Conservation (phyloP, 768 basidiomycete species). For the Cystobasidium tubakii region DNA sequence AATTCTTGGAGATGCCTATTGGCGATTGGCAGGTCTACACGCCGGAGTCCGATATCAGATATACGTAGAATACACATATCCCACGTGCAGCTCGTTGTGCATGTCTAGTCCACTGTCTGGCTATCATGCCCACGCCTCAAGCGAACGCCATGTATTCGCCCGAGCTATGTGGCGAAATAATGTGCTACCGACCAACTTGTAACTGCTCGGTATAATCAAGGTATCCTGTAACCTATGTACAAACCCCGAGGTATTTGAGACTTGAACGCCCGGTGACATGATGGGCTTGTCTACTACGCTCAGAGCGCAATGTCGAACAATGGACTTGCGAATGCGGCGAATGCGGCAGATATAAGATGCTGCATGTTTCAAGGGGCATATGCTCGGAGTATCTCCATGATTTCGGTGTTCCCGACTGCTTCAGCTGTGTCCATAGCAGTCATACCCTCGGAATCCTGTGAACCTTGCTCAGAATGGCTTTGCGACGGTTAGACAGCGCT, state of each 20-base stretch:
- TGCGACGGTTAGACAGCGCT: not conserved
- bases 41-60: conserved; percentile 13
- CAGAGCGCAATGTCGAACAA: not conserved
- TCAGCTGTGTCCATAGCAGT: conserved; percentile 30
- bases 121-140: no score
- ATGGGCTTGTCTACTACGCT: not conserved
- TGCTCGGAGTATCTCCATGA: conserved; percentile 11
- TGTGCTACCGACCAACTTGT: no score
- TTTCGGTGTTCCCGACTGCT: conserved; percentile 1
- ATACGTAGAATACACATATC: not conserved
- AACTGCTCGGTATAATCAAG: no score
- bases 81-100: no score
- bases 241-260: no score
- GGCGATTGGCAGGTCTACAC: conserved; percentile 33
- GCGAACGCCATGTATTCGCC: no score
- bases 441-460: conserved; percentile 28
- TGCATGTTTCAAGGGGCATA: not conserved
- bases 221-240: no score
- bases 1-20: conserved; percentile 25
- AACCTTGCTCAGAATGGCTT: not conserved
- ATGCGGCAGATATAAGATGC: no score
- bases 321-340: no score
- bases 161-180: no score
- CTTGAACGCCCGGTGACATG: no score
- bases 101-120: no score